Evolutionary conservation across 2,329 filamentous ascomycete genomes (phyloP).

Genomic region (Orbilia quercus): DNA sequence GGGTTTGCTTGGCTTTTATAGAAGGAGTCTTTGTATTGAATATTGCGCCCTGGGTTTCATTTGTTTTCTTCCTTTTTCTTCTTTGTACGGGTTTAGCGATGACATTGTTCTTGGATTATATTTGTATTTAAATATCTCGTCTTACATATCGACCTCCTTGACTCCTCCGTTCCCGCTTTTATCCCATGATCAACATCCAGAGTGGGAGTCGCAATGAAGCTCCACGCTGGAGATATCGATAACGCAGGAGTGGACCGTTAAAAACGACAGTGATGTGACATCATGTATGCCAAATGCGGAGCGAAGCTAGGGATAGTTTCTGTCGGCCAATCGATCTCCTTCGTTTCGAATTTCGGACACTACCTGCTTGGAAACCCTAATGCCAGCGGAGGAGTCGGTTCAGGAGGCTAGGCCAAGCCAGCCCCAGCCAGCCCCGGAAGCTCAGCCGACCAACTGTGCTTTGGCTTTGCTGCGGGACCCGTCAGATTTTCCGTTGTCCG

Average conservation of each 20-base stretch:
- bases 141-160: neutral
- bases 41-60: neutral
- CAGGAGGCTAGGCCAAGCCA: slow-evolving; percentile 11
- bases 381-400: slow-evolving; percentile 2
- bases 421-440: too few species aligned
- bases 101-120: neutral
- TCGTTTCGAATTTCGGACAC: slow-evolving; percentile 7
- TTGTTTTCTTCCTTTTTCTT: neutral
- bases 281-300: slow-evolving; percentile 31
- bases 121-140: neutral
- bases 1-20: neutral
- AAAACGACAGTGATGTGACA: slow-evolving; percentile 18
- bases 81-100: slow-evolving; percentile 17
- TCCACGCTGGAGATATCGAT: too few species aligned
- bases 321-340: slow-evolving; percentile 21
- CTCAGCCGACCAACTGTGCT: too few species aligned
- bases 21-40: slow-evolving; percentile 11
- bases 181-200: too few species aligned
- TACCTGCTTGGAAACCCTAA: slow-evolving; percentile 20
- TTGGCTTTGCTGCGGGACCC: neutral
- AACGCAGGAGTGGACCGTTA: neutral
- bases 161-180: too few species aligned
- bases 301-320: neutral
- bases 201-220: too few species aligned
- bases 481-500: slow-evolving; percentile 6